Percentiles rank a stretch among this genome's conserved stretches.
Evolutionary conservation across 2,329 filamentous ascomycete genomes (phyloP).

Genomic region (Setomelanomma holmii): DNA sequence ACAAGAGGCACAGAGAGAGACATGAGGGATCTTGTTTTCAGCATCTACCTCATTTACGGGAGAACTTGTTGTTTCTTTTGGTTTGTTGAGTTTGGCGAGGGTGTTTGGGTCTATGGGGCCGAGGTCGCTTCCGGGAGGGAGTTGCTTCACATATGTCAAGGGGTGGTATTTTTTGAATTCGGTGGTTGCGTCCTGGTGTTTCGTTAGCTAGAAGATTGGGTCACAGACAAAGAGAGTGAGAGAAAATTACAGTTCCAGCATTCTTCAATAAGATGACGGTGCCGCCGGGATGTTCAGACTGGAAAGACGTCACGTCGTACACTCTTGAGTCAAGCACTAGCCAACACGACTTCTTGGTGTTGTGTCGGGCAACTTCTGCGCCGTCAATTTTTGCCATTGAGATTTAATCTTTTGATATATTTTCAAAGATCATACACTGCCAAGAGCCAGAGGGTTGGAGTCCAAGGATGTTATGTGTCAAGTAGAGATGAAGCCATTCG

Average conservation of each 20-base stretch:
- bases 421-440: too few species aligned
- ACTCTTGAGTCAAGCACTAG: conserved; percentile 72
- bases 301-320: conserved; percentile 71
- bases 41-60: conserved; percentile 23
- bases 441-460: too few species aligned
- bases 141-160: conserved; percentile 36
- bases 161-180: conserved; percentile 47
- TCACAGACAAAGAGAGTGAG: background rate
- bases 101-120: conserved; percentile 42
- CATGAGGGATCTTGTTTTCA: conserved; percentile 37
- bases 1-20: conserved; percentile 39
- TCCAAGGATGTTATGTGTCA: too few species aligned
- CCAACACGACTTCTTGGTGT: conserved; percentile 59
- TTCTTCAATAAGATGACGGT: conserved; percentile 48
- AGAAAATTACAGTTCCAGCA: conserved; percentile 55
- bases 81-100: conserved; percentile 32
- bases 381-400: conserved; percentile 40
- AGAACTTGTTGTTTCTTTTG: conserved; percentile 27
- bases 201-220: background rate
- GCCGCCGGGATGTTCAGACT: conserved; percentile 68
- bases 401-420: too few species aligned
- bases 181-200: conserved; percentile 40
- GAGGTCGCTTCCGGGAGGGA: conserved; percentile 33
- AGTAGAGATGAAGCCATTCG: too few species aligned
- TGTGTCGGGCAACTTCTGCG: conserved; percentile 44